Base-by-base conservation (phyloP, 139 green algal genomes). In the Micractinium sp. region DNA sequence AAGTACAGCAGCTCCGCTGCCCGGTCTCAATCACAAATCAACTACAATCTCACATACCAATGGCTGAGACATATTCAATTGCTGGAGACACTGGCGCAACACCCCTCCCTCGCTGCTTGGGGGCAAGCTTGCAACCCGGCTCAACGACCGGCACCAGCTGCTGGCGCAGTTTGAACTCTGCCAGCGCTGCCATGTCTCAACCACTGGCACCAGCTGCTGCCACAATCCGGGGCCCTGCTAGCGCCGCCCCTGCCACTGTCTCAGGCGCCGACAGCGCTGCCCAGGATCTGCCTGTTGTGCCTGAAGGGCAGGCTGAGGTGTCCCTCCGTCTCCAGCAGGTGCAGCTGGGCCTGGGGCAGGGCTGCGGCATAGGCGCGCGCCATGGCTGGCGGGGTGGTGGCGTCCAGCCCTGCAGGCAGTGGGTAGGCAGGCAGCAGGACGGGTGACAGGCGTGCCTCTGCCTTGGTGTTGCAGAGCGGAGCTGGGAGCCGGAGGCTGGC, bases 251-350 rank as follows among this genome's bases (percentile, higher is more conserved):
- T n/a, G n/a, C n/a, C n/a, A n/a, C 5, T 1, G 5, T 60, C 13
- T 83, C 33, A 63, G 39, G 1, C 39, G 15, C 15, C 82, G 25
- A 80, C 13, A 12, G 85, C 5, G 12, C 60, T 81, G 14, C 75
- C 87, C 78, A 90, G 63, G 7, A 90, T 90, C 1, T 35, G 35
- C 3, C 27, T 29, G 41, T 85, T 86, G 78, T 87, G 87, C 19
- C 38, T 23, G 66, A 87, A 90, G 38, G 63, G 63, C 38, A 90
- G 38, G 78, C 38, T 75, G 14, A 90, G 78, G 66, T 90, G 87
- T 0, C 38, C 87, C 63, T 86, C 87, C 7, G 14, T 31, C 4
- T 47, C 27, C 78, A 90, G 39, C 56, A 85, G 1, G 39, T 86
- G 78, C 63, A 90, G 87, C 61, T 39, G 41, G 1, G 71, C 41